These are phyloP conservation scores for Osmanthus fragrans DNA, from an alignment of 257 asterid genomes.

Conservation along the genomic window DNA sequence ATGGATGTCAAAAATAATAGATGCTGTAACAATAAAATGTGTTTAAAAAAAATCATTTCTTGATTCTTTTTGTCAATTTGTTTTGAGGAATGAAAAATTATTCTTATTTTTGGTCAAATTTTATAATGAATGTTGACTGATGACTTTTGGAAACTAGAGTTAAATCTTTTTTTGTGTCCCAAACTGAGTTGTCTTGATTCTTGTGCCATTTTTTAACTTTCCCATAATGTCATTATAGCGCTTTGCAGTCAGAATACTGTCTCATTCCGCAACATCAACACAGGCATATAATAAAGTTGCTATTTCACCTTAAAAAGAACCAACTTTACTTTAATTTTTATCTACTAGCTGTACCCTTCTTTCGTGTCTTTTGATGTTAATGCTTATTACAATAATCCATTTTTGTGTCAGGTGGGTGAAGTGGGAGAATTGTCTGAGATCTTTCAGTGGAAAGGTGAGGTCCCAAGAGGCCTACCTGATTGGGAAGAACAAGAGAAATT, in stretches of 20 bases:
- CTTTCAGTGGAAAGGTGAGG: constrained; percentile 13
- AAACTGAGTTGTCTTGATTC: background rate
- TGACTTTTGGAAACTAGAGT: background rate
- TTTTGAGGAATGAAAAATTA: background rate
- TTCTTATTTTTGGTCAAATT: too few species aligned
- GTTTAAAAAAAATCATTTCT: background rate
- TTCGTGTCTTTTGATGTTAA: background rate
- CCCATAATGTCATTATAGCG: background rate
- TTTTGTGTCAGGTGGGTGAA: constrained; percentile 4
- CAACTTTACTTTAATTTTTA: background rate
- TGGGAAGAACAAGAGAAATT: constrained; percentile 2
- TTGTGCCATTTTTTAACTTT: background rate
- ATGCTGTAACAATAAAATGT: too few species aligned
- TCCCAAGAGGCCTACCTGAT: constrained; percentile 1
- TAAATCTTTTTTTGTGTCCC: too few species aligned
- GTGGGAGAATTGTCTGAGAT: constrained; percentile 13
- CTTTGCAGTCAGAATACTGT: background rate
- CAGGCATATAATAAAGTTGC: background rate
- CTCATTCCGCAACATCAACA: background rate
- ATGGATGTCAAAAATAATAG: background rate
- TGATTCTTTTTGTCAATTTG: background rate
- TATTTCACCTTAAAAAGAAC: background rate
- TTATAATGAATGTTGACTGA: background rate
- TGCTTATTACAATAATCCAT: background rate
- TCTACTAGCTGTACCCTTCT: background rate